Evolutionary conservation across 2,329 filamentous ascomycete species (phyloP).

Genomic region (Septoria linicola): DNA sequence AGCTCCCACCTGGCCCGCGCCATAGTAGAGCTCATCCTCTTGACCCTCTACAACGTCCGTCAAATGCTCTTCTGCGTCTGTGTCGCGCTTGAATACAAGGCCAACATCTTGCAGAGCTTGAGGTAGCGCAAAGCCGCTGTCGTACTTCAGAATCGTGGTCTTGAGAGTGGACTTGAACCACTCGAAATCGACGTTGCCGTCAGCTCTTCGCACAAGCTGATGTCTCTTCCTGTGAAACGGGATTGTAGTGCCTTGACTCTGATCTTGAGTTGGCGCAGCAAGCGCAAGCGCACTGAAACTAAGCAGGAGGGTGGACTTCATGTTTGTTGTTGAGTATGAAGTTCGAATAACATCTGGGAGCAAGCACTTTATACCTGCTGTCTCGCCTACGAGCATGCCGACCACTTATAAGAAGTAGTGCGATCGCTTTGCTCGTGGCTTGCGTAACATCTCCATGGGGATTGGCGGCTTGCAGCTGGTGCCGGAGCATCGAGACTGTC

Average conservation of each 20-base stretch:
- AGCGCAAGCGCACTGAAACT: constrained; percentile 24
- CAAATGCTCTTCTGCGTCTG: constrained; percentile 21
- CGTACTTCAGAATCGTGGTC: constrained; percentile 23
- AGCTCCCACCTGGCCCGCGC: constrained; percentile 17
- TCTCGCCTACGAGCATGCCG: background rate
- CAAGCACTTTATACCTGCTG: background rate
- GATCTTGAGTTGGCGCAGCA: constrained; percentile 22
- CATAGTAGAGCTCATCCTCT: constrained; percentile 25
- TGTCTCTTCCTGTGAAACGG: constrained; percentile 15
- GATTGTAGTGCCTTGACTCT: constrained; percentile 14
- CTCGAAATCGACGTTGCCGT: constrained; percentile 21
- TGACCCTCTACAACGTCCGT: constrained; percentile 21
- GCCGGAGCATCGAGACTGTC: background rate
- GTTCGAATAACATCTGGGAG: background rate
- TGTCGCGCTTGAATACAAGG: constrained; percentile 16
- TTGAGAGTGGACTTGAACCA: constrained; percentile 21
- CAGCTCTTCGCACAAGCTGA: constrained; percentile 12
- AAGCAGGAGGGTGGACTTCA: constrained; percentile 22
- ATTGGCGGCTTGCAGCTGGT: background rate
- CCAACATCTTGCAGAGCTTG: constrained; percentile 14
- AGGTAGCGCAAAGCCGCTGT: constrained; percentile 19
- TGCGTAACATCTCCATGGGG: background rate
- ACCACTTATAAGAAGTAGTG: background rate
- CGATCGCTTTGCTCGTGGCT: constrained; percentile 1
- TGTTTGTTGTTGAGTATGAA: constrained; percentile 6